Base-by-base conservation (phyloP, 129 eudicot genomes). In the Chrysanthemum lavandulifolium region DNA sequence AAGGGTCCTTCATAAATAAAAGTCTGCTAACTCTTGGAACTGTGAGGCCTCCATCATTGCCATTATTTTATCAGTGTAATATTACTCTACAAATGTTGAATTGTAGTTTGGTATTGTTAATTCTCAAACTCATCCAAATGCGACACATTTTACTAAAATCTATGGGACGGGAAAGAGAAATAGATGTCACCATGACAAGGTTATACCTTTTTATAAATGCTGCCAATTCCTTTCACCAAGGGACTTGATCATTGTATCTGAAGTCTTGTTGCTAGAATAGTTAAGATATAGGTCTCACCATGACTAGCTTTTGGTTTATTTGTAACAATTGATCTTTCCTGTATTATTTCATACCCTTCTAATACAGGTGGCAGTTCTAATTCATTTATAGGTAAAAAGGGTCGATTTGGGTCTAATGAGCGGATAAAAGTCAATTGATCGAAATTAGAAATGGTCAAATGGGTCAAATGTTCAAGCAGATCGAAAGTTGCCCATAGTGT, bases 1-100 rank as follows among this genome's bases (percentile, higher is more conserved):
- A 94, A 85, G 99, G 99, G 74, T 82, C 99, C 51, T 90, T 87
- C 68, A 88, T 94, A 67, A 94, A 94, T 71, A 94, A 94, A 78
- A 94, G 99, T 81, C 89, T 94, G 83, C 83, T 94, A 79, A 88
- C 97, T 68, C 97, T 94, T 77, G 99, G 99, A 86, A 90, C 97
- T 82, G 99, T 94, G 86, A 90, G 97, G 68, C 81, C 84, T 82
- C 71, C 51, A 68, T 72, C 69, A 61, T 79, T 80, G 76, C 77
- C 75, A 75, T 80, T 84, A 57, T 76, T 61, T 82, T 69, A 67
- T 78, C 76, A 76, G 73, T 73, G 76, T 69, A 73, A 55, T 73
- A 61, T 82, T 69, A 31, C 75, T 80, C 65, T 63, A 80, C 60
- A 63, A 49, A 36, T 70, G 61, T 33, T 54, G 45, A 73, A 15